A percentile compares a stretch with the other conserved stretches of the same genome.
Evolutionary conservation across 1,284 basidiomycete species (phyloP).

Genomic region (Cutaneotrichosporon cutaneum): DNA sequence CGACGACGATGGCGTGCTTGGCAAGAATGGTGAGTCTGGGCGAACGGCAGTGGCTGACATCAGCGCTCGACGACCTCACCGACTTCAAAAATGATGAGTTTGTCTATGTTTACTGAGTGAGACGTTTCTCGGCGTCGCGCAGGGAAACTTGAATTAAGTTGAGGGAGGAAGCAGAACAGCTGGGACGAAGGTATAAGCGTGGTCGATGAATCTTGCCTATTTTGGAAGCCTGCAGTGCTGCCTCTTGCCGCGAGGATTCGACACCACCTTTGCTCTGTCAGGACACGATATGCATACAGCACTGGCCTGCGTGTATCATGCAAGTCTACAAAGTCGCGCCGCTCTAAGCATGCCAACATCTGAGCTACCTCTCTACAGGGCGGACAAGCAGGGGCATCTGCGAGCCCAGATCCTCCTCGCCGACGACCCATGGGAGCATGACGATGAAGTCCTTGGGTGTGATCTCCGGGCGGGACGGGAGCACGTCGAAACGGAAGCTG

Average conservation of each 20-base stretch:
- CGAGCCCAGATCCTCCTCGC: slow-evolving; percentile 45
- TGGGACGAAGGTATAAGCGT: no score
- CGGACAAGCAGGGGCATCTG: slow-evolving; percentile 47
- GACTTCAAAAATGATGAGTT: slow-evolving; percentile 43
- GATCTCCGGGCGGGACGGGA: slow-evolving; percentile 36
- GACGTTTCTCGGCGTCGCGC: no score
- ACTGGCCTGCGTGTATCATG: no score
- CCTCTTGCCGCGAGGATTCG: no score
- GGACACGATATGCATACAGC: no score
- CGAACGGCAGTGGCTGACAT: background rate
- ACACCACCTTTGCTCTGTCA: no score
- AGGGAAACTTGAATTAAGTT: no score
- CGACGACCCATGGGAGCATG: slow-evolving; percentile 49
- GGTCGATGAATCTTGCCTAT: no score
- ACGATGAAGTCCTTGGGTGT: slow-evolving; percentile 41
- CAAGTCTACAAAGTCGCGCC: no score
- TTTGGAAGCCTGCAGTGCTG: no score
- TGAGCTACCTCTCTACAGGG: background rate
- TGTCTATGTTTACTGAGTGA: slow-evolving; percentile 26
- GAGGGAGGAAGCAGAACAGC: no score
- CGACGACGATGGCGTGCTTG: slow-evolving; percentile 7
- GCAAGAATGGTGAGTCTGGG: background rate
- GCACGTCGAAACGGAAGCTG: slow-evolving; percentile 57
- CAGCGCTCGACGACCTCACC: slow-evolving; percentile 26
- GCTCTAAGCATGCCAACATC: no score